These are phyloP conservation scores for Umbelopsis vinacea DNA, from an alignment of 192 early-diverging fungal genomes.

Conservation along the genomic window DNA sequence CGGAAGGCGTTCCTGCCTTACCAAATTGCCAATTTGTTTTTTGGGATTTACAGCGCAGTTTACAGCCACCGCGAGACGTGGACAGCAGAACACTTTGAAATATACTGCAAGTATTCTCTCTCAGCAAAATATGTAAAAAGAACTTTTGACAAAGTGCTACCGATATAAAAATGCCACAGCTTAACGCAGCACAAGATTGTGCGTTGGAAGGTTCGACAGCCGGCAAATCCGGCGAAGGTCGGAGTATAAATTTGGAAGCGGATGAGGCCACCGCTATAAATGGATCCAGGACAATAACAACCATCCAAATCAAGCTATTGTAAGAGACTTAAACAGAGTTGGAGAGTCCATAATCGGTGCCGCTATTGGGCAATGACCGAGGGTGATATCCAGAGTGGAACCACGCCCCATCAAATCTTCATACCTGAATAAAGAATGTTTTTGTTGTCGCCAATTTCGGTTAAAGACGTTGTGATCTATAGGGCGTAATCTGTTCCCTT, in stretches of 20 bases:
- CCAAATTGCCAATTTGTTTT: no score
- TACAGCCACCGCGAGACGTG: no score
- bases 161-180: not conserved
- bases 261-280: not conserved
- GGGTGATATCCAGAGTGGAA: not conserved
- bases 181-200: not conserved
- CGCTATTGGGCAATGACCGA: constrained; percentile 22
- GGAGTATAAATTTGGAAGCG: not conserved
- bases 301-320: constrained; percentile 16
- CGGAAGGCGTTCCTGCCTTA: no score
- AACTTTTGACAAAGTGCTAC: no score
- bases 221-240: constrained; percentile 9
- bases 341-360: not conserved
- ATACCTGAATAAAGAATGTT: constrained; percentile 15
- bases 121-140: no score
- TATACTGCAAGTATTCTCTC: no score
- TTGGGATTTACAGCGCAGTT: no score
- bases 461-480: not conserved
- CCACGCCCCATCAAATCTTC: not conserved
- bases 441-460: constrained; percentile 20
- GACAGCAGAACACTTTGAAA: no score
- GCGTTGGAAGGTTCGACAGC: not conserved
- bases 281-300: constrained; percentile 7
- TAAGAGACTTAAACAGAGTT: not conserved
- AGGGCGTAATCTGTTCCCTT: not conserved